phyloP scores from a whole-genome alignment of 2,329 filamentous ascomycete species.

The Neurospora sp. region DNA sequence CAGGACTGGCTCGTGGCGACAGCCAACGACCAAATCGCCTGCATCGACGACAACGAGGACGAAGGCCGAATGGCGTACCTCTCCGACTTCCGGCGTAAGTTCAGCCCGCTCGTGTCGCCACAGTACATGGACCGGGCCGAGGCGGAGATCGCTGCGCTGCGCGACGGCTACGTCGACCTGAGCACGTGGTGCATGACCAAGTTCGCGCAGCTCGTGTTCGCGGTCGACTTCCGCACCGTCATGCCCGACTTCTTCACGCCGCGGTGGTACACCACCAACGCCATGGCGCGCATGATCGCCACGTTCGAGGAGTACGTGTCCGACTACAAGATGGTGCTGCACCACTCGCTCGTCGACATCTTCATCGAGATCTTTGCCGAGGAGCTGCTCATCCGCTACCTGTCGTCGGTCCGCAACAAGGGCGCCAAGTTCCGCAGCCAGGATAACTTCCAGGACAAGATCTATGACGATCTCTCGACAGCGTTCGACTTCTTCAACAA shows the following conservation, averaged over 20 bases:
- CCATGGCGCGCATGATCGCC: slow-evolving; percentile 87
- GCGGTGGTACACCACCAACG: slow-evolving; percentile 76
- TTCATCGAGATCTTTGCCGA: slow-evolving; percentile 89
- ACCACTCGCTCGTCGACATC: slow-evolving; percentile 81
- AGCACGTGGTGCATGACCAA: slow-evolving; percentile 85
- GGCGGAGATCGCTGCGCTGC: slow-evolving; percentile 62
- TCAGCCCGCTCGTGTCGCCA: slow-evolving; percentile 70
- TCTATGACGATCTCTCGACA: slow-evolving; percentile 84
- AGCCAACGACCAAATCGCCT: slow-evolving; percentile 97
- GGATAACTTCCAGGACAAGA: slow-evolving; percentile 85
- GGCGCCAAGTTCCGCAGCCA: slow-evolving; percentile 76
- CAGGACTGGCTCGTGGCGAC: slow-evolving; percentile 96
- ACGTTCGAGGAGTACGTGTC: slow-evolving; percentile 92
- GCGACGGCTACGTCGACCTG: slow-evolving; percentile 90
- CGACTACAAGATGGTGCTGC: slow-evolving; percentile 77
- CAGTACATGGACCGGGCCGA: slow-evolving; percentile 69
- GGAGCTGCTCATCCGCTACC: slow-evolving; percentile 79
- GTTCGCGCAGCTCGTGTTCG: slow-evolving; percentile 81
- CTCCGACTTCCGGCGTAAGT: slow-evolving; percentile 74
- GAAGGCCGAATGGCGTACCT: slow-evolving; percentile 71
- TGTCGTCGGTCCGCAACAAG: slow-evolving; percentile 78
- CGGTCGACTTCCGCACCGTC: slow-evolving; percentile 76
- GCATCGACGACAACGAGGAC: slow-evolving; percentile 85
- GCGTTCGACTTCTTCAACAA: slow-evolving; percentile 82
- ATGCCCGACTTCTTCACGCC: slow-evolving; percentile 85